Conservation (phyloP, 805 yeast species). For the Wickerhamiella brachini region DNA sequence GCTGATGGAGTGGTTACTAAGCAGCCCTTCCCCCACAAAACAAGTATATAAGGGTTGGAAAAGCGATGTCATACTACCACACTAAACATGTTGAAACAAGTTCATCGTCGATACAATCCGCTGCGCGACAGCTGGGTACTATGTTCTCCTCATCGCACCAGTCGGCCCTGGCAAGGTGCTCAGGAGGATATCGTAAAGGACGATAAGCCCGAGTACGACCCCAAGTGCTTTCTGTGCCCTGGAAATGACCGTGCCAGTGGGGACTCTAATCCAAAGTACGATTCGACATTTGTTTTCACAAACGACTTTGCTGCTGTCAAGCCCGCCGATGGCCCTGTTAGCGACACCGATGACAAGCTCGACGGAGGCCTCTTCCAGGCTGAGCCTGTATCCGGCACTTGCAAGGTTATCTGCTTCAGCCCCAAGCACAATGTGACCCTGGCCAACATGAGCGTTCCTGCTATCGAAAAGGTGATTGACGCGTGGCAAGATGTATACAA, state of each 20-base stretch:
- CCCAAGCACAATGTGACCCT: constrained; percentile 56
- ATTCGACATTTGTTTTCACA: constrained; percentile 42
- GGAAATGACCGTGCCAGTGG: constrained; percentile 56
- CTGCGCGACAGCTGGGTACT: constrained; percentile 54
- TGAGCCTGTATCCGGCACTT: constrained; percentile 49
- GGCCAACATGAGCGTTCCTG: constrained; percentile 41
- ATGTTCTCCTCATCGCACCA: constrained; percentile 64
- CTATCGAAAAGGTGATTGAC: constrained; percentile 36
- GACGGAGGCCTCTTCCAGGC: constrained; percentile 37
- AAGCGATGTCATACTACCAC: background rate
- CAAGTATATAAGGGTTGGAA: background rate
- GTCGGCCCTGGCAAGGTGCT: constrained; percentile 74
- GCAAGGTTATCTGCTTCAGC: constrained; percentile 58
- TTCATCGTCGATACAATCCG: constrained; percentile 56
- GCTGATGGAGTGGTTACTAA: background rate
- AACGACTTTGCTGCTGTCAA: constrained; percentile 64
- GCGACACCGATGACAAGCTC: background rate
- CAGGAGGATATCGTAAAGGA: constrained; percentile 36
- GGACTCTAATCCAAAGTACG: constrained; percentile 42
- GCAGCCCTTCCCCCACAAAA: background rate
- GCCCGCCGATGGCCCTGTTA: constrained; percentile 14
- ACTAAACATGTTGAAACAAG: constrained; percentile 6
- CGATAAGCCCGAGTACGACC: constrained; percentile 42
- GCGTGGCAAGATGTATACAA: constrained; percentile 47
- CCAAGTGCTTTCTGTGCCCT: constrained; percentile 59